Evolutionary conservation across 2,329 filamentous ascomycete species (phyloP).

Genomic region (Coniochaeta hoffmannii): DNA sequence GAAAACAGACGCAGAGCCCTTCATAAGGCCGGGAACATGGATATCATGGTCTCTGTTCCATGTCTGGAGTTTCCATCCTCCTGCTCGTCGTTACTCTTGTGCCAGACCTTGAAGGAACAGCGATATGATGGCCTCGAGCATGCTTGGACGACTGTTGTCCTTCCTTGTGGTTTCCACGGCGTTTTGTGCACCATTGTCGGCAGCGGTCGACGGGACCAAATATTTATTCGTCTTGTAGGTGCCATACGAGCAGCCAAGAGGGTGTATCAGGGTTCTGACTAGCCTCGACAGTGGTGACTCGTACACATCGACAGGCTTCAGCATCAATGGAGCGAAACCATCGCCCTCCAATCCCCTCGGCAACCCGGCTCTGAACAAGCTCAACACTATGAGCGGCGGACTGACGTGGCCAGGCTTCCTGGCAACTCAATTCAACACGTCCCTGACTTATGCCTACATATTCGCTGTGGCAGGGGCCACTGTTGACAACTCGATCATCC

Average conservation of each 20-base stretch:
- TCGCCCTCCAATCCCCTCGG: slow-evolving; percentile 43
- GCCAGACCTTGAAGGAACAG: neutral
- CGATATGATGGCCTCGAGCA: neutral
- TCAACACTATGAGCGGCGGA: slow-evolving; percentile 27
- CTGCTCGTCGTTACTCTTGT: neutral
- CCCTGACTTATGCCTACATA: slow-evolving; percentile 31
- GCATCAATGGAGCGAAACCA: slow-evolving; percentile 35
- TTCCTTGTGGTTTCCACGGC: neutral
- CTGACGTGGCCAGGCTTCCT: slow-evolving; percentile 33
- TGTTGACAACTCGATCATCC: slow-evolving; percentile 33
- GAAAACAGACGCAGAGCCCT: neutral
- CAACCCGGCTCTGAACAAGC: slow-evolving; percentile 39
- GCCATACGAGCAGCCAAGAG: neutral
- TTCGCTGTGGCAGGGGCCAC: slow-evolving; percentile 35
- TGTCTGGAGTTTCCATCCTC: too few species aligned
- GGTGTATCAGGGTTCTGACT: neutral
- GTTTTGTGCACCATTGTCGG: neutral
- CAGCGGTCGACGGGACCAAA: neutral
- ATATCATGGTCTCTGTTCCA: neutral
- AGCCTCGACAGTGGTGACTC: slow-evolving; percentile 34
- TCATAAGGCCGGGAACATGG: neutral
- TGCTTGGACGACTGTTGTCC: neutral
- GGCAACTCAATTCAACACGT: slow-evolving; percentile 25
- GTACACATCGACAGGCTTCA: slow-evolving; percentile 47
- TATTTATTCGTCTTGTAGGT: neutral